Evolutionary conservation across 2,329 filamentous ascomycete genomes (phyloP), one percentile per base, ranked within the genome.

Genomic region (Alternaria solani): DNA sequence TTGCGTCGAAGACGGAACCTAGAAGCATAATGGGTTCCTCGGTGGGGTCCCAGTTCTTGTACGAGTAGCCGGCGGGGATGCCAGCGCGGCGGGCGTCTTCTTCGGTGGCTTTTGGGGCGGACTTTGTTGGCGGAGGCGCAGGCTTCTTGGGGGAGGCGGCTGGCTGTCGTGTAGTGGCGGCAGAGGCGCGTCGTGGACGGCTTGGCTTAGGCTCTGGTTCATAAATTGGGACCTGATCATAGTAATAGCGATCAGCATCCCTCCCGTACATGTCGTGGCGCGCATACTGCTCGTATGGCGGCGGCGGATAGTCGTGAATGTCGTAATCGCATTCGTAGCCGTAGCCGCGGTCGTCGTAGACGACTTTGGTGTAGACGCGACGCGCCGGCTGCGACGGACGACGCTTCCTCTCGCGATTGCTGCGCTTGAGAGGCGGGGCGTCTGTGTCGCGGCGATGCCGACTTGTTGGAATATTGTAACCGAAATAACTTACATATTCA

Each of bases 21-120:
- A 98, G 86, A 26, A 99, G 87, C 76, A 97, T 89, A 77, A 99
- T 97, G 52, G 95, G 95, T 69, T 93, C 89, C 83, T 98, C 94
- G 28, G 88, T 89, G 0, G 94, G 94, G 77, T 99, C 95, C 95
- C 95, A 98, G 83, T 98, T 96, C 86, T 98, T 98, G 76, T 94
- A 88, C 26, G 93, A 96, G 83, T 96, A 99, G 64, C 95, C 94
- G 1, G 88, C 80, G 2, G 95, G 94, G 58, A 99, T 97, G 61
- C 88, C 86, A 74, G 83, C 86, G 30, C 83, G 81, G 62, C 81
- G 81, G 59, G 87, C 87, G 68, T 90, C 88, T 56, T 92, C 90
- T 76, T 87, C 87, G 44, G 87, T 89, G 59, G 88, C 88, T 70
- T 81, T 79, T 48, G 79, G 70, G 20, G 67, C 54, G 14, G 76